Conservation (phyloP, 257 asterid species). For the Thymus mandschuricus region DNA sequence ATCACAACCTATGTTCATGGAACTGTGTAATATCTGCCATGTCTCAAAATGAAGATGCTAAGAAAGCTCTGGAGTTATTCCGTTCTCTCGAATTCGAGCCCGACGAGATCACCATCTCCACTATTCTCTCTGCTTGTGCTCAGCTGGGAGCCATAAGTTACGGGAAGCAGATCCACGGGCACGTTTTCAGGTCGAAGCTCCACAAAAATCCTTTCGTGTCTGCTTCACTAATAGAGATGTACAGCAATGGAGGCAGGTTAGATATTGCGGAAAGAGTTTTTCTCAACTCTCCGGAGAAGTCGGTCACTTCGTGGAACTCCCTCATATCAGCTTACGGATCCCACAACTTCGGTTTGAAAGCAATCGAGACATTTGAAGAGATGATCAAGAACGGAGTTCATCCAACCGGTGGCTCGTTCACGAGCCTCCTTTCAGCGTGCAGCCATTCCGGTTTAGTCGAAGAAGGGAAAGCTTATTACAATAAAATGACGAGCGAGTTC, state of each 20-base stretch:
- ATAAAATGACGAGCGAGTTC: constrained; percentile 38
- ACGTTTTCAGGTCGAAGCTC: constrained; percentile 43
- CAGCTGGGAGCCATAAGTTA: constrained; percentile 53
- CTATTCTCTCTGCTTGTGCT: constrained; percentile 65
- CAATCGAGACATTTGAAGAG: constrained; percentile 50
- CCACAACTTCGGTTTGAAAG: constrained; percentile 51
- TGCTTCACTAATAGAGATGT: constrained; percentile 66
- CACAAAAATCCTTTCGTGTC: constrained; percentile 49
- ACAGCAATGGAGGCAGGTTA: constrained; percentile 69
- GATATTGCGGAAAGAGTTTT: constrained; percentile 57
- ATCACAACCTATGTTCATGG: constrained; percentile 69
- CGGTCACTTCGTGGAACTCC: constrained; percentile 65
- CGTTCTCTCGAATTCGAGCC: constrained; percentile 62
- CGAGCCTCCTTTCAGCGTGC: constrained; percentile 71
- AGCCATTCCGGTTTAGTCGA: constrained; percentile 69
- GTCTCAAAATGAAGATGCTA: constrained; percentile 68
- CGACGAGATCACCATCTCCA: constrained; percentile 61
- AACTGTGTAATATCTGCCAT: constrained; percentile 63
- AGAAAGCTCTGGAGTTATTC: constrained; percentile 52
- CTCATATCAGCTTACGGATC: constrained; percentile 67
- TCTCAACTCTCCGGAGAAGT: constrained; percentile 37
- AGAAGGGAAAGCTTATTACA: constrained; percentile 52
- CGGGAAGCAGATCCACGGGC: constrained; percentile 72
- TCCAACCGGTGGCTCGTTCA: constrained; percentile 62
- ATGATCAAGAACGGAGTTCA: constrained; percentile 47